These are phyloP conservation scores for Hanseniaspora valbyensis DNA, from an alignment of 805 yeast species.

Conservation along the genomic window DNA sequence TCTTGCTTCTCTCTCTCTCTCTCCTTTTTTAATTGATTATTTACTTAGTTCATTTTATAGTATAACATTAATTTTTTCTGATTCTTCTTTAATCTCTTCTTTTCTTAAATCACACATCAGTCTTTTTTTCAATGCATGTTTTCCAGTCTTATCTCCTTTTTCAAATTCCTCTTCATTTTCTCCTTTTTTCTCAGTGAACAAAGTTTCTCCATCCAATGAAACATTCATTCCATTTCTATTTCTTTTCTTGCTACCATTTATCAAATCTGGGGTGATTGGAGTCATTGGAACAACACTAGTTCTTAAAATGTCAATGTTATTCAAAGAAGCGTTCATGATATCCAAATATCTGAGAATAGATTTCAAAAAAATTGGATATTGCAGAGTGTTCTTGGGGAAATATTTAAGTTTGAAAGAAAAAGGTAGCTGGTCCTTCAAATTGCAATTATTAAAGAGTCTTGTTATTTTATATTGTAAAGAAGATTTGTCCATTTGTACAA, in stretches of 20 bases:
- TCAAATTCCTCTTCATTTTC: not conserved
- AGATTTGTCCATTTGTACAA: not conserved
- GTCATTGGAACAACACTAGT: not conserved
- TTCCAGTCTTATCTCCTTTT: not conserved
- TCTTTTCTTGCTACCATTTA: not conserved
- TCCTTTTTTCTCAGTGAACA: not conserved
- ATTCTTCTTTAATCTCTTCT: not conserved
- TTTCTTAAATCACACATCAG: constrained; percentile 11
- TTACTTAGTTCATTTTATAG: too few relatives aligned
- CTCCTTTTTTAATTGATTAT: too few relatives aligned
- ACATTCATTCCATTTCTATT: constrained; percentile 24
- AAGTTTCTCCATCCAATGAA: constrained; percentile 28
- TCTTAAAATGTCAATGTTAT: not conserved
- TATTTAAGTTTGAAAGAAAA: constrained; percentile 28
- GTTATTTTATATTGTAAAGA: not conserved
- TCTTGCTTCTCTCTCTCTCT: too few relatives aligned
- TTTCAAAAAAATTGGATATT: constrained; percentile 12
- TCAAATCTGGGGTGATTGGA: constrained; percentile 5
- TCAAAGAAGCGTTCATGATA: not conserved
- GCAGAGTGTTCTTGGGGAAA: constrained; percentile 15
- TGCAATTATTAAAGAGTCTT: constrained; percentile 3
- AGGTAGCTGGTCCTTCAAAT: constrained; percentile 20
- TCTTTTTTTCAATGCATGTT: not conserved
- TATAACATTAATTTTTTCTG: too few relatives aligned
- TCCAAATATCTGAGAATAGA: constrained; percentile 7